Conservation (phyloP, 768 basidiomycete genomes). For the Lentinula lateritia region DNA sequence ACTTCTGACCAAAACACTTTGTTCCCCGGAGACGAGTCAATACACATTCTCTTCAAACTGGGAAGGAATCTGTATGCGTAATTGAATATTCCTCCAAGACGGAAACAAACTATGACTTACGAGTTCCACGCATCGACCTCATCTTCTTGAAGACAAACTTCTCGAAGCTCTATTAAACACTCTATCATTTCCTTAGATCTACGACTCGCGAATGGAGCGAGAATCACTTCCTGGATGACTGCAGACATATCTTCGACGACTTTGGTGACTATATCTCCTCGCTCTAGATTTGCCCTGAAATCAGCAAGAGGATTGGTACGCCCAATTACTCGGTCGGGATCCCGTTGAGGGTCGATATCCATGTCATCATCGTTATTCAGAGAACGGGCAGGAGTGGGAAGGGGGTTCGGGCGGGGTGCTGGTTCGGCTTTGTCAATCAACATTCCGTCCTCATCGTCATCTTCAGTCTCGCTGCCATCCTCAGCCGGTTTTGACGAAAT, state of each 20-base stretch:
- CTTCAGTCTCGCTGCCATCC: conserved; percentile 53
- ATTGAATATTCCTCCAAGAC: not conserved
- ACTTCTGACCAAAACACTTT: conserved; percentile 62
- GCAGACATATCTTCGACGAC: conserved; percentile 75
- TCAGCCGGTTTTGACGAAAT: conserved; percentile 21
- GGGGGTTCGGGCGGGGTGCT: conserved; percentile 15
- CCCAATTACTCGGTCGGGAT: conserved; percentile 72
- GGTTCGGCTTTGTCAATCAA: conserved; percentile 16
- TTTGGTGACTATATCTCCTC: conserved; percentile 79
- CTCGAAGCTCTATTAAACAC: conserved; percentile 65
- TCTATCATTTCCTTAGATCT: conserved; percentile 67
- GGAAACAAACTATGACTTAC: conserved; percentile 30
- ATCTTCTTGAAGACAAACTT: conserved; percentile 69
- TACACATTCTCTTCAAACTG: conserved; percentile 53
- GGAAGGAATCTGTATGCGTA: conserved; percentile 47
- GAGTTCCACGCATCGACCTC: conserved; percentile 80
- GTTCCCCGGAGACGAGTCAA: conserved; percentile 49
- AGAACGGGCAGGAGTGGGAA: conserved; percentile 54
- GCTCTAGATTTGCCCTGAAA: conserved; percentile 63
- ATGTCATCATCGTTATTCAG: conserved; percentile 24
- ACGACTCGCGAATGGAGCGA: conserved; percentile 64
- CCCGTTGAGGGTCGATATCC: conserved; percentile 44
- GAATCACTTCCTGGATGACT: conserved; percentile 66
- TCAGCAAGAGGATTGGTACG: conserved; percentile 69
- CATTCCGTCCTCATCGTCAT: conserved; percentile 31